These are phyloP conservation scores for Diplocarpon mali DNA, from an alignment of 2,329 filamentous ascomycete species.

Conservation along the genomic window DNA sequence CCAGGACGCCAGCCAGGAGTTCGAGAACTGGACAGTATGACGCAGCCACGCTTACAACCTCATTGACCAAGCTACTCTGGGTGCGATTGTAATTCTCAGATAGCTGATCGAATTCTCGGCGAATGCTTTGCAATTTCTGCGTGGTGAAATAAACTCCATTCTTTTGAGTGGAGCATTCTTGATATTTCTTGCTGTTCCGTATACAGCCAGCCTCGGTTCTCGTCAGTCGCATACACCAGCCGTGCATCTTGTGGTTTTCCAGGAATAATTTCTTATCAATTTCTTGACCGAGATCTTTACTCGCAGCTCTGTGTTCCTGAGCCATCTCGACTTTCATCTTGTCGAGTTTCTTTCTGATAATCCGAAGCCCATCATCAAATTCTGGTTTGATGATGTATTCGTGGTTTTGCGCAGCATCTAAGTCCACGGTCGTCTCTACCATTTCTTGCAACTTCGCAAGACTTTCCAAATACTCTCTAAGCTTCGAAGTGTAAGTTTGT, in stretches of 20 bases:
- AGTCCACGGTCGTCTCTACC: conserved; percentile 95
- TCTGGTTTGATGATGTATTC: conserved; percentile 99
- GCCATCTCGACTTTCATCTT: conserved; percentile 75
- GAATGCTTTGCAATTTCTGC: conserved; percentile 62
- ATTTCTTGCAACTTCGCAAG: conserved; percentile 87
- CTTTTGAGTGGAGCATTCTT: conserved; percentile 96
- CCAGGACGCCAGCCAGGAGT: conserved; percentile 74
- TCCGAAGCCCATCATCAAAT: conserved; percentile 78
- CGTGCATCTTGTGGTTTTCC: conserved; percentile 90
- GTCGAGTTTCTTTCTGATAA: conserved; percentile 87
- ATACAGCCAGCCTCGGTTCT: conserved; percentile 87
- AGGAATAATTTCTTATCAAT: conserved; percentile 98
- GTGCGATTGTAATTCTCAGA: conserved; percentile 93
- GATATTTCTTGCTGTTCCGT: conserved; percentile 78
- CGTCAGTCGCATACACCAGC: conserved; percentile 92
- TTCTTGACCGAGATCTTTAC: conserved; percentile 76
- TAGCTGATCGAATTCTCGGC: conserved; percentile 86
- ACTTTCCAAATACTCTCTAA: conserved; percentile 65
- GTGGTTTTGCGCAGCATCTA: conserved; percentile 90
- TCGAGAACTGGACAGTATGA: conserved; percentile 93
- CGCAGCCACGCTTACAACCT: conserved; percentile 85
- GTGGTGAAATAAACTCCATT: conserved; percentile 99
- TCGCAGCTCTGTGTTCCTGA: conserved; percentile 64
- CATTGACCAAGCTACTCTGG: conserved; percentile 78
- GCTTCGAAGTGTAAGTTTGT: conserved; percentile 72